These are phyloP conservation scores for Edaphochlamys debaryana DNA, from an alignment of 139 green algal genomes.

Conservation along the genomic window DNA sequence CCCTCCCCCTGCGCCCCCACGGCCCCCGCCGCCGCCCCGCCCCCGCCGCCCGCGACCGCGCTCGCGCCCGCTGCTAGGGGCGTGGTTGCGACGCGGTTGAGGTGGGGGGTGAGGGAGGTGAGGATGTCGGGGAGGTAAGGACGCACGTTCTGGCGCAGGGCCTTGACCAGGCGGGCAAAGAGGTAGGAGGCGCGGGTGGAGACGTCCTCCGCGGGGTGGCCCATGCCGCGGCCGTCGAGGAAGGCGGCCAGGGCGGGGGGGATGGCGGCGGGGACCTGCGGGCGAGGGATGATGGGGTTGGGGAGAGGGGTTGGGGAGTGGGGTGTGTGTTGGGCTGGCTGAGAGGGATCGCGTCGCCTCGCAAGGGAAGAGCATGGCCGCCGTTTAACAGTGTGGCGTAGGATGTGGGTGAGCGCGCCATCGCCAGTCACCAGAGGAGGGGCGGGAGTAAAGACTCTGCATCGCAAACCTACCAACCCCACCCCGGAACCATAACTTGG, in stretches of 20 bases:
- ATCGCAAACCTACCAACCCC: too few relatives aligned
- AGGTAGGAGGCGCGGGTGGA: constrained; percentile 83
- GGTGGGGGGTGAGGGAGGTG: constrained; percentile 66
- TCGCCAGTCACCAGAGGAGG: too few relatives aligned
- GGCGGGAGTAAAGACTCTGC: too few relatives aligned
- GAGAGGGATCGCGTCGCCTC: too few relatives aligned
- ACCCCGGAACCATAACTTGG: too few relatives aligned
- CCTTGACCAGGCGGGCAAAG: constrained; percentile 82
- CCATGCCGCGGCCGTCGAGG: constrained; percentile 69
- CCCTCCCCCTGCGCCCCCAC: background rate
- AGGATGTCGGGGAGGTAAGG: constrained; percentile 69
- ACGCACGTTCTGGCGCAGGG: constrained; percentile 67
- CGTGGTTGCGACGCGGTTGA: constrained; percentile 71
- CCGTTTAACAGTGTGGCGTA: too few relatives aligned
- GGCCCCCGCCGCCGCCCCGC: background rate
- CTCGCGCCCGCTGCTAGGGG: constrained; percentile 50
- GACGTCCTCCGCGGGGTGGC: constrained; percentile 67
- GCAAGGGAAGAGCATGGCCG: too few relatives aligned
- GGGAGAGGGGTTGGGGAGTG: too few relatives aligned
- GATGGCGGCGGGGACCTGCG: constrained; percentile 50
- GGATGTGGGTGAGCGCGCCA: too few relatives aligned
- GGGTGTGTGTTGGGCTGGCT: too few relatives aligned
- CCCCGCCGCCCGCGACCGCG: background rate
- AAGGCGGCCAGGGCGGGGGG: constrained; percentile 64
- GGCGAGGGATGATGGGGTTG: too few relatives aligned